Base-by-base conservation (phyloP, 23 red algal genomes). In the Gracilaria caudata region DNA sequence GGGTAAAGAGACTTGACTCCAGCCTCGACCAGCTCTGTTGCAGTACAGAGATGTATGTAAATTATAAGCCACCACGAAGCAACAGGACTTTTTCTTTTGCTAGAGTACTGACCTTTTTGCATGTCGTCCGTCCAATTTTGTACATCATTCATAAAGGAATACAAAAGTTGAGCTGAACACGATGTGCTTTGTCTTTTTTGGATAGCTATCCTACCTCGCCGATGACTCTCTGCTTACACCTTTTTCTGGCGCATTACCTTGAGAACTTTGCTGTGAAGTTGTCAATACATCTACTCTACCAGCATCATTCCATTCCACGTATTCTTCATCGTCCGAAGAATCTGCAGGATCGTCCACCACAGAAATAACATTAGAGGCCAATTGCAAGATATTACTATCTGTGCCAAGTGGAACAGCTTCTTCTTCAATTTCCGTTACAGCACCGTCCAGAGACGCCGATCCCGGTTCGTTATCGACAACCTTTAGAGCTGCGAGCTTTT, bases 361-460 rank as follows among this genome's bases (percentile, higher is more conserved):
- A 28, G 72, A 64, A 16, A 66, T 68, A 21, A 89, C 58, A 64
- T 89, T 79, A 20, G 68, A 57, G 0, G 82, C 82, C 36, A 86
- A 73, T 30, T 64, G 66, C 65, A 71, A 46, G 60, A 86, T 47
- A 60, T 78, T 77, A 10, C 23, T 56, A n/a, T 73, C 85, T 35
- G 35, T 35, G 7, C 26, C 39, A 39, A 63, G 51, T 7, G 51
- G 35, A 4, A 38, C 7, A 35, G 72, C 19, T 29, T 84, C 80
- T 23, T 89, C 85, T 64, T 77, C 85, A 65, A 77, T 89, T n/a
- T 89, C 85, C 55, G 85, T 89, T 14, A 89, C 73, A 45, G 72
- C 68, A 17, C 85, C 55, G 38, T 89, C 85, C 24, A 89, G 54
- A 78, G 68, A 58, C 30, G 72, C 51, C 25, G 71, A 57, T 20